Evolutionary conservation across 306 rosid genomes (phyloP).

Genomic region (Carpinus fangiana): DNA sequence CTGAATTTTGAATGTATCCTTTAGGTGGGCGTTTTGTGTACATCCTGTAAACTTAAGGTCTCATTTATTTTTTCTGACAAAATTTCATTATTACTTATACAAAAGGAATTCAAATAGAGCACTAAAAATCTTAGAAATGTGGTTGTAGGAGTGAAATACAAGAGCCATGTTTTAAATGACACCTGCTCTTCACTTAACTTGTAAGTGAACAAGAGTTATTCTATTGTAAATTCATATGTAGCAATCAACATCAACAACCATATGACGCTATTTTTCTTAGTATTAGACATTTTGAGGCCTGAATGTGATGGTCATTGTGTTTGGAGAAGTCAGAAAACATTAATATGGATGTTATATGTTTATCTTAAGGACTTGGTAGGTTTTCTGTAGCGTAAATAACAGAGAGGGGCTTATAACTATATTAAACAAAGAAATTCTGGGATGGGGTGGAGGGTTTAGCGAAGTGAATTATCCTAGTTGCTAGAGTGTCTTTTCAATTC

Average conservation of each 20-base stretch:
- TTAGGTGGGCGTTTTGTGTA: not conserved
- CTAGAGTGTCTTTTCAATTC: not conserved
- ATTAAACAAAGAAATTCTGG: not conserved
- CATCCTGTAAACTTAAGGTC: not conserved
- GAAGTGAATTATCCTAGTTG: not conserved
- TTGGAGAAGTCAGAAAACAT: not conserved
- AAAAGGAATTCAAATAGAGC: no score
- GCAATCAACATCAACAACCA: not conserved
- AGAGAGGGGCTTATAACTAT: not conserved
- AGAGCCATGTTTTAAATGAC: no score
- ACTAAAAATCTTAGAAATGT: no score
- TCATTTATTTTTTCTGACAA: not conserved
- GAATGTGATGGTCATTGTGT: not conserved
- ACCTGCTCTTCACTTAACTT: no score
- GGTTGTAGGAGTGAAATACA: not conserved
- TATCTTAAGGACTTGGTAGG: not conserved
- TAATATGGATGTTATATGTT: not conserved
- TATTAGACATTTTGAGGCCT: not conserved
- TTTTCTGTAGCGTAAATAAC: not conserved
- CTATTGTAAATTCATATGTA: not conserved
- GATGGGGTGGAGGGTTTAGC: not conserved
- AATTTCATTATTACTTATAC: no score
- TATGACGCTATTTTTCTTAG: not conserved
- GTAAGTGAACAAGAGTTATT: not conserved
- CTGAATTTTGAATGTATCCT: no score